Evolutionary conservation across 169 alveolate species (phyloP), one percentile per base, ranked within the genome.

Genomic region (Cryptosporidium sp.): DNA sequence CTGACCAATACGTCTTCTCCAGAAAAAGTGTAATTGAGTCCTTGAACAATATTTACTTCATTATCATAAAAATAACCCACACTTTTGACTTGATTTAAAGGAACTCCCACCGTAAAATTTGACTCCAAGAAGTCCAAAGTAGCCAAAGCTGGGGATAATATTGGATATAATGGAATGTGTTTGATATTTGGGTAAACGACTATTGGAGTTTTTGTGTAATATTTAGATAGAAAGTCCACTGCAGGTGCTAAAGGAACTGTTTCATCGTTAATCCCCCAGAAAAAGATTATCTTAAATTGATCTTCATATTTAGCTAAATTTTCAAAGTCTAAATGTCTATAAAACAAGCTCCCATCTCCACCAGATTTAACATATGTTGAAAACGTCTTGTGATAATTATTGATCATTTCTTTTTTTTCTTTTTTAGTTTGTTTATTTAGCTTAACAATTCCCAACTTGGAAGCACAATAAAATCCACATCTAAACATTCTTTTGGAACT

Each of bases 181-280:
- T 29, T 6, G 12, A 65, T 41, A 62, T 18, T n/a, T 21, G 89
- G 89, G 12, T 59, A 65, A 62, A 59, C 68, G 3, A 80, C 89
- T 14, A 80, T 80, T 45, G 69, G 37, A 16, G 75, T 62, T 39
- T 39, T 41, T 4, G 0, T 37, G 52, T 39, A 80, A 23, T 80
- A 9, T 31, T 41, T 7, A 35, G 61, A 16, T 62, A 80, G 21
- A 58, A 80, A 80, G 1, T 69, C 45, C 50, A 80, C 26, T 35
- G 74, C 89, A 9, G 75, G 48, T 14, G 48, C 55, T 0, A 80
- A 65, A 43, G 89, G 89, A 62, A 80, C 73, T 26, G 33, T 39
- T 3, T 1, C 12, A 26, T 80, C 75, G 4, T 80, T 12, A 29
- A 59, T 65, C 39, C 89, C 89, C 89, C 75, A 80, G 18, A 80